Evolutionary conservation across 1,139 yeast species (phyloP).

Genomic region (Debaryomyces robertsiae): DNA sequence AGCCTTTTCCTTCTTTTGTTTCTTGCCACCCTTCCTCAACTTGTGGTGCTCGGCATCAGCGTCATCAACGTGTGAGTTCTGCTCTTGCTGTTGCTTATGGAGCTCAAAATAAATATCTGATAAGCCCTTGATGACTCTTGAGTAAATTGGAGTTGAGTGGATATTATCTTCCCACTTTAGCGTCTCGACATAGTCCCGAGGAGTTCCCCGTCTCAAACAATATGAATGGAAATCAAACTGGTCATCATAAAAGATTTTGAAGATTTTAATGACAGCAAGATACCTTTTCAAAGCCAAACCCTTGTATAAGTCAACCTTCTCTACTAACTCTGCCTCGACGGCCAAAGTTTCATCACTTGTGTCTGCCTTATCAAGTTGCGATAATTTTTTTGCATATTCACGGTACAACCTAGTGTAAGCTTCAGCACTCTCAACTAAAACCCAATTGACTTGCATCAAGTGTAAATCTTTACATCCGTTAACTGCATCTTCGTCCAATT

Average conservation of each 20-base stretch:
- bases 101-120: conserved; percentile 58
- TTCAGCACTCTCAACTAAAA: conserved; percentile 82
- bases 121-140: conserved; percentile 70
- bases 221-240: conserved; percentile 95
- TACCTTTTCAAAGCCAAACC: conserved; percentile 85
- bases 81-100: conserved; percentile 26
- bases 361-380: conserved; percentile 14
- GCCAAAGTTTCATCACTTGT: conserved; percentile 20
- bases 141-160: conserved; percentile 68
- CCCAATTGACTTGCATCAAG: conserved; percentile 92
- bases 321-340: conserved; percentile 35
- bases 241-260: conserved; percentile 73
- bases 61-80: conserved; percentile 18
- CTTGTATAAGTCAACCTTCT: conserved; percentile 45
- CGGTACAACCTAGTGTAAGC: conserved; percentile 54
- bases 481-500: conserved; percentile 68
- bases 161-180: conserved; percentile 79
- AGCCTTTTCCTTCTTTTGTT: conserved; percentile 37
- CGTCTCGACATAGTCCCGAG: conserved; percentile 77
- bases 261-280: conserved; percentile 64
- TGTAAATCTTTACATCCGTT: conserved; percentile 89
- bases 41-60: conserved; percentile 14
- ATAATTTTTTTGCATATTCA: conserved; percentile 23
- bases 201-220: conserved; percentile 89
- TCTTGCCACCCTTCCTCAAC: conserved; percentile 30